Evolutionary conservation across 352 stramenopile species (phyloP), one percentile per base, ranked within the genome.

Genomic region (Pythium dissimile): DNA sequence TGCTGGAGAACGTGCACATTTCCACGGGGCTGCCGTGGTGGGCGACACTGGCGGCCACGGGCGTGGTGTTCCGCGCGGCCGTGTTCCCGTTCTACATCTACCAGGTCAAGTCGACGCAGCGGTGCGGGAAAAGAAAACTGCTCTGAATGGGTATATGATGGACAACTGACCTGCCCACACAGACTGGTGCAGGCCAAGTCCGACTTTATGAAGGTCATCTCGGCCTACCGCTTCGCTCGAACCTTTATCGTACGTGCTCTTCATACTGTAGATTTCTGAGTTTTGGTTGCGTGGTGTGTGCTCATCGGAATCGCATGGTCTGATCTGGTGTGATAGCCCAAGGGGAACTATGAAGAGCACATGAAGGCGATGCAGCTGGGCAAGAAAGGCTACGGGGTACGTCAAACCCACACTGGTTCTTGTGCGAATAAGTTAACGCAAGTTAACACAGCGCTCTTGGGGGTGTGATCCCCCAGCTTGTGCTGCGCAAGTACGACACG

Each of bases 401-500:
- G 48, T 18, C 18, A 7, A 49, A n/a, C 35, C 5, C 23, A 18
- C 4, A 26, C 38, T 18, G 15, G 21, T 11, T 50, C 13, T 24
- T 15, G n/a, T 59, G 24, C n/a, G 57, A 54, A 20, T 58, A 26
- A 11, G 5, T 30, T 26, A 12, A 15, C 42, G 16, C 6, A 31
- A 16, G 5, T 9, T 9, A 31, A 48, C 21, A 7, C 12, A 6
- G 8, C 31, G 31, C n/a, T 5, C 3, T 28, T 24, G 21, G 28
- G 18, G 2, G 5, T n/a, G 42, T 3, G 3, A 11, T 51, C 12
- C 16, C 5, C 18, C 18, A 80, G 71, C 59, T 83, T 2, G 62
- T 87, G 26, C 80, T 87, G 62, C 78, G 86, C 46, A 92, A 92
- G 64, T 83, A 88, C 72, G 73, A 89, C 45, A 89, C 78, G 59